These are phyloP conservation scores for Exophiala mesophila DNA, from an alignment of 2,329 filamentous ascomycete species.

Conservation along the genomic window DNA sequence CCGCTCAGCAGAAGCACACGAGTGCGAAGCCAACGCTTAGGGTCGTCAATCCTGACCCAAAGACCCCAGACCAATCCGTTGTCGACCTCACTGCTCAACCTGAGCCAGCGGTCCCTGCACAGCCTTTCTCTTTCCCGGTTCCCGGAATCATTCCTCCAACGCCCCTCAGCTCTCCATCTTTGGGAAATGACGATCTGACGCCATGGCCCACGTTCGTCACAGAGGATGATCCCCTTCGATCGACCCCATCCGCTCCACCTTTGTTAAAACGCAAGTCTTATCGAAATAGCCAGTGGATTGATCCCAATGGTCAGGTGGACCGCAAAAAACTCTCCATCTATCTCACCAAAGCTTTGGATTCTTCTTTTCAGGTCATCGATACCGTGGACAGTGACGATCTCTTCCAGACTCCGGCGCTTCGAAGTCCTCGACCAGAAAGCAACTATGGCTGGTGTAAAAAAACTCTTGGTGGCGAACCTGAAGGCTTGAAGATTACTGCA, in stretches of 20 bases:
- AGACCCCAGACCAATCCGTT: not conserved
- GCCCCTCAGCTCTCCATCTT: not conserved
- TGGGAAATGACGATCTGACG: not conserved
- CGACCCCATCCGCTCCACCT: not conserved
- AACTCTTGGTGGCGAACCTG: not conserved
- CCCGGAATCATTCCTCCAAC: not conserved
- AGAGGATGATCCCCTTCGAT: not conserved
- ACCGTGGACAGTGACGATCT: not conserved
- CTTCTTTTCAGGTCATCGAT: conserved; percentile 9
- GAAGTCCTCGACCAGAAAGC: not conserved
- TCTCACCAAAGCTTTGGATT: conserved; percentile 12
- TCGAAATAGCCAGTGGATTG: conserved; percentile 12
- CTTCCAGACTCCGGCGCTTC: not conserved
- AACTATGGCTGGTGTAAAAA: not conserved
- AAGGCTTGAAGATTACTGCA: not conserved
- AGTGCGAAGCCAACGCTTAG: not conserved
- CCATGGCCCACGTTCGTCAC: not conserved
- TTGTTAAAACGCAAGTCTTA: conserved; percentile 4
- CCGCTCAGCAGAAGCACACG: conserved; percentile 1
- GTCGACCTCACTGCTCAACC: not conserved
- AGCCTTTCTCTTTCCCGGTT: not conserved
- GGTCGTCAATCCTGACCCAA: conserved; percentile 1
- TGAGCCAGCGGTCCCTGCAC: not conserved
- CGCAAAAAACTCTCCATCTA: conserved; percentile 15
- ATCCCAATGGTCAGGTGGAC: conserved; percentile 9